phyloP scores from a whole-genome alignment of 768 basidiomycete genomes.

The Pleurotus sapidus region DNA sequence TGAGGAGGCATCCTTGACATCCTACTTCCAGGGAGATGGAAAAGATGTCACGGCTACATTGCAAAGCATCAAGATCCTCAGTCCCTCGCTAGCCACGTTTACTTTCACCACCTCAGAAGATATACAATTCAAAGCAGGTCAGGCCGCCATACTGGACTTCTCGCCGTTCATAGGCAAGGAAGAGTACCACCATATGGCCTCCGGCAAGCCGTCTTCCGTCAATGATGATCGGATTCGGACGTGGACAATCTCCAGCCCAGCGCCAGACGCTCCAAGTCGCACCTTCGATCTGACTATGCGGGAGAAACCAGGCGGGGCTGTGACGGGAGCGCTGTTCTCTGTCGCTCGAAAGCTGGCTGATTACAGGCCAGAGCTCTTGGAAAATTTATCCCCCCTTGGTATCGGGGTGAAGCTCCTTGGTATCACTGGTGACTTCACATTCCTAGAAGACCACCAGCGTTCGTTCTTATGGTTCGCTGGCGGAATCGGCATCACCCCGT shows the following conservation, averaged over 20 bases:
- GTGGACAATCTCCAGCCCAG: conserved; percentile 54
- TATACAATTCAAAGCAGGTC: conserved; percentile 40
- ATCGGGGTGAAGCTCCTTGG: conserved; percentile 48
- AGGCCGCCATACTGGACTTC: conserved; percentile 55
- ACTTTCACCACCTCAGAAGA: conserved; percentile 36
- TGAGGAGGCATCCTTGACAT: conserved; percentile 35
- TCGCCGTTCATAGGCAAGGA: conserved; percentile 43
- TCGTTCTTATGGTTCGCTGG: conserved; percentile 58
- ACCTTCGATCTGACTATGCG: conserved; percentile 52
- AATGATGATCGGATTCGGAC: conserved; percentile 66
- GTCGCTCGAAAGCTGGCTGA: conserved; percentile 41
- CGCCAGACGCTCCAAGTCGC: conserved; percentile 12
- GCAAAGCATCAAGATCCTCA: conserved; percentile 38
- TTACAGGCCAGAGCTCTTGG: conserved; percentile 36
- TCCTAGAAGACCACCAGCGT: conserved; percentile 20
- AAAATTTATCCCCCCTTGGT: conserved; percentile 33
- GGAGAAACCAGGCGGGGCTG: conserved; percentile 46
- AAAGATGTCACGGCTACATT: conserved; percentile 30
- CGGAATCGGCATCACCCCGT: conserved; percentile 65
- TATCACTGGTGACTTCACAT: conserved; percentile 49
- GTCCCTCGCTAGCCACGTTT: conserved; percentile 51
- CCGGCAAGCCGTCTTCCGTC: conserved; percentile 35
- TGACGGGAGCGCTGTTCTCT: conserved; percentile 54
- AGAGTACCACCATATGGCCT: conserved; percentile 51
- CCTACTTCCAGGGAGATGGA: conserved; percentile 24